Evolutionary conservation across 106 monocot genomes (phyloP).

Genomic region (Hemerocallis citrina): DNA sequence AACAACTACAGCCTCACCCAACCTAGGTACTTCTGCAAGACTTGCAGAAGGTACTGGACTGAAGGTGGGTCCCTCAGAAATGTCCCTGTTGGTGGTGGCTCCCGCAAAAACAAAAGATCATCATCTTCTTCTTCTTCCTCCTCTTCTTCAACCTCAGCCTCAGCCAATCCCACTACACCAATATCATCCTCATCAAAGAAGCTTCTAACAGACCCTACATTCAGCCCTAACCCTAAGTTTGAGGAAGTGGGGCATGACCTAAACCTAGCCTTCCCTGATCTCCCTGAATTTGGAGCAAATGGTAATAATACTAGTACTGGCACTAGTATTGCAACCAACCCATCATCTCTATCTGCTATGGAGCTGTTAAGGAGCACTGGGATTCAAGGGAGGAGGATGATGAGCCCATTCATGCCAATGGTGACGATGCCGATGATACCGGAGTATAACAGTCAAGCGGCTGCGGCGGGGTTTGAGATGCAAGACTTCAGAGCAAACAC

Average conservation of each 20-base stretch:
- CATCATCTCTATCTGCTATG: not conserved
- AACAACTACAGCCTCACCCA: constrained; percentile 13
- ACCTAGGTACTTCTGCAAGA: constrained; percentile 6
- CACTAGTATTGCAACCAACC: no score
- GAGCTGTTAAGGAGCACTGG: not conserved
- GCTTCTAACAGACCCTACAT: not conserved
- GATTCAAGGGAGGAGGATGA: not conserved
- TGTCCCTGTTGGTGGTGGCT: constrained; percentile 3
- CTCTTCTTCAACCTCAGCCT: not conserved
- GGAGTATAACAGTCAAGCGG: no score
- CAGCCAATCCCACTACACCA: no score
- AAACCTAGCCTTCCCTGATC: not conserved
- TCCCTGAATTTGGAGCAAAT: not conserved
- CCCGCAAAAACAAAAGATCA: not conserved
- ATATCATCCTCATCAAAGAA: not conserved
- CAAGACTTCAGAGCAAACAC: not conserved
- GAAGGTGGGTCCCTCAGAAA: constrained; percentile 5
- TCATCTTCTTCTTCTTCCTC: not conserved
- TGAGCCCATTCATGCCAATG: not conserved
- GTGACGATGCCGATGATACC: constrained; percentile 1
- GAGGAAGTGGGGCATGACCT: not conserved
- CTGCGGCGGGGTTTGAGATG: not conserved
- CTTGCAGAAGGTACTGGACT: constrained; percentile 1
- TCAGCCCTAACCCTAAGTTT: not conserved
- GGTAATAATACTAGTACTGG: not conserved